Evolutionary conservation across 495 filamentous ascomycete genomes (phyloP).

Genomic region (Aspergillus sclerotiicarbonarius): DNA sequence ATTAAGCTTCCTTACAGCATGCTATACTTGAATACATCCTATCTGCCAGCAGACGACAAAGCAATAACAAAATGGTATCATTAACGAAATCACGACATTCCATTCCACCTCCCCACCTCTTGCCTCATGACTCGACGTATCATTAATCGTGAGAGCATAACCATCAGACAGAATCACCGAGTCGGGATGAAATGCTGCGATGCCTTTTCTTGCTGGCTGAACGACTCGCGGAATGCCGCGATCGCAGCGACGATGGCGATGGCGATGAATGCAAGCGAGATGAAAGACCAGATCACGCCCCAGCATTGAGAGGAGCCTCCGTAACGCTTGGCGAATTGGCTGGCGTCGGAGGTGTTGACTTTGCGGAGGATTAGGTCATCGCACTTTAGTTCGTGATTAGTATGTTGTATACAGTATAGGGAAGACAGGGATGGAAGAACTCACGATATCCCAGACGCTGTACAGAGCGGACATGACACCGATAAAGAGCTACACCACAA

Average conservation of each 20-base stretch:
- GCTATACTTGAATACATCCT: not conserved
- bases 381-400: constrained; percentile 42
- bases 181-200: constrained; percentile 66
- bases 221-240: constrained; percentile 69
- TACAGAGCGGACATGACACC: constrained; percentile 77
- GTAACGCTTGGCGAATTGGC: constrained; percentile 73
- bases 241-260: constrained; percentile 69
- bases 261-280: constrained; percentile 68
- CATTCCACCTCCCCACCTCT: not conserved
- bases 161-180: constrained; percentile 5
- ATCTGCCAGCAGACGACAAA: not conserved
- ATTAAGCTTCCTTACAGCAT: too few species aligned
- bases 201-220: constrained; percentile 64
- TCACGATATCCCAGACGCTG: constrained; percentile 80
- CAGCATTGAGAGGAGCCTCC: constrained; percentile 79
- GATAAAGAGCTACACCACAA: constrained; percentile 57
- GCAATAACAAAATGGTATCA: not conserved
- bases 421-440: constrained; percentile 19
- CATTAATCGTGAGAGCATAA: not conserved
- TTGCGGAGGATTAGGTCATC: constrained; percentile 82
- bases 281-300: constrained; percentile 75
- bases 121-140: not conserved
- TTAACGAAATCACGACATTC: not conserved
- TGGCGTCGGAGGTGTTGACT: constrained; percentile 78
- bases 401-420: not conserved